Evolutionary conservation across 164 flowering plant genomes (phyloP).

Genomic region (Vitis riparia): DNA sequence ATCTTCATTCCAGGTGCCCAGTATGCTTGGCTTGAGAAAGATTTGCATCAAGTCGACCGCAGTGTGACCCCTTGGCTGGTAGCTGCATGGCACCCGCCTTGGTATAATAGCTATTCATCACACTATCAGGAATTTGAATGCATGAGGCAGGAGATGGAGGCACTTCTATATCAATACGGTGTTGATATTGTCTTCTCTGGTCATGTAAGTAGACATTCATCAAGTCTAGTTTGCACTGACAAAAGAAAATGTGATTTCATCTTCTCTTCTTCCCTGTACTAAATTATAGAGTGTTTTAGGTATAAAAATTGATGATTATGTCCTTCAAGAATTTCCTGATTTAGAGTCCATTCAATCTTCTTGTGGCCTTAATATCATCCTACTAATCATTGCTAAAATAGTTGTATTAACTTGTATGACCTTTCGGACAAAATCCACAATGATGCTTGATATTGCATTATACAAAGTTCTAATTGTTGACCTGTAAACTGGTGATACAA

Average conservation of each 20-base stretch:
- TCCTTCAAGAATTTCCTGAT: no score
- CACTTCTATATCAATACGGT: slow-evolving; percentile 54
- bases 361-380: no score
- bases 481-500: no score
- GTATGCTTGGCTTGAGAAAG: slow-evolving; percentile 72
- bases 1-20: slow-evolving; percentile 54
- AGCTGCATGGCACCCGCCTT: slow-evolving; percentile 95
- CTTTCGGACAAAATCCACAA: background rate
- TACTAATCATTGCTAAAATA: no score
- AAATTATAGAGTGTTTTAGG: no score
- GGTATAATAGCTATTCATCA: slow-evolving; percentile 92
- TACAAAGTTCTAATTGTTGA: background rate
- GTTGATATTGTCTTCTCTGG: slow-evolving; percentile 87
- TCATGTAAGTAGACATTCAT: slow-evolving; percentile 56
- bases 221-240: background rate
- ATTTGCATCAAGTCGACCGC: slow-evolving; percentile 53
- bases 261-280: no score
- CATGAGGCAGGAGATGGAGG: slow-evolving; percentile 94
- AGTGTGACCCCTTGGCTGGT: slow-evolving; percentile 82
- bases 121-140: slow-evolving; percentile 97
- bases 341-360: no score
- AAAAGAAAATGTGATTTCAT: no score
- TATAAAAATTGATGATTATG: no score
- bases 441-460: background rate
- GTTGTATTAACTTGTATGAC: no score